Evolutionary conservation across 2,329 filamentous ascomycete species (phyloP).

Genomic region (Aspergillus udagawae): DNA sequence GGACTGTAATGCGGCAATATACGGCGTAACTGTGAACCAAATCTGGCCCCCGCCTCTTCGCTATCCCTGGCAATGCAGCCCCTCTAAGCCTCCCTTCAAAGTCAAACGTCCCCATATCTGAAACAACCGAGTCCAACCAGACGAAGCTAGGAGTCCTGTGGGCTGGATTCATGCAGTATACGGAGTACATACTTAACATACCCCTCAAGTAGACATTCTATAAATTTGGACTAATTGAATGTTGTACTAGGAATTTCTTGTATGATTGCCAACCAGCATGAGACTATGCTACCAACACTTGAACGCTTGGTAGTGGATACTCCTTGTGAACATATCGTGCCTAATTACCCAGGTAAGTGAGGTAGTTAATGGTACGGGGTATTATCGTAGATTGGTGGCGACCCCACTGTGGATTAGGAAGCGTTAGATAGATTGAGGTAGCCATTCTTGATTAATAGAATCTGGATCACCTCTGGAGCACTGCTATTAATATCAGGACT

Average conservation of each 20-base stretch:
- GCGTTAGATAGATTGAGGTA: no score
- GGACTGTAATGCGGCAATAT: neutral
- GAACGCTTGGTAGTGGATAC: neutral
- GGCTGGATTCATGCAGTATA: neutral
- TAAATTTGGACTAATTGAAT: neutral
- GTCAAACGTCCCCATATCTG: neutral
- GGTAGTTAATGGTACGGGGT: neutral
- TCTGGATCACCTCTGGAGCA: no score
- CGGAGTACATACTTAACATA: no score
- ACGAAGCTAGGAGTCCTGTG: neutral
- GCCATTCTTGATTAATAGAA: no score
- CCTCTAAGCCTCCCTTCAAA: neutral
- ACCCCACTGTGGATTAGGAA: neutral
- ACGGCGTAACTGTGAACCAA: neutral
- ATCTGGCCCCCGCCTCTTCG: no score
- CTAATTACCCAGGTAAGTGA: no score
- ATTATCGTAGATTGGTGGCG: neutral
- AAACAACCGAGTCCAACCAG: neutral
- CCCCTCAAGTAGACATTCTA: neutral
- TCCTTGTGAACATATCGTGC: neutral
- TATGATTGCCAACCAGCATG: neutral
- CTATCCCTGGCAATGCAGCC: neutral
- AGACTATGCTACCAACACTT: neutral
- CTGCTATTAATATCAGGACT: neutral
- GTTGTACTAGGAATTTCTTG: no score